A percentile compares a stretch with the other conserved stretches of the same genome.
Evolutionary conservation across 2,329 filamentous ascomycete species (phyloP).

Genomic region (Alternaria gansuensis): DNA sequence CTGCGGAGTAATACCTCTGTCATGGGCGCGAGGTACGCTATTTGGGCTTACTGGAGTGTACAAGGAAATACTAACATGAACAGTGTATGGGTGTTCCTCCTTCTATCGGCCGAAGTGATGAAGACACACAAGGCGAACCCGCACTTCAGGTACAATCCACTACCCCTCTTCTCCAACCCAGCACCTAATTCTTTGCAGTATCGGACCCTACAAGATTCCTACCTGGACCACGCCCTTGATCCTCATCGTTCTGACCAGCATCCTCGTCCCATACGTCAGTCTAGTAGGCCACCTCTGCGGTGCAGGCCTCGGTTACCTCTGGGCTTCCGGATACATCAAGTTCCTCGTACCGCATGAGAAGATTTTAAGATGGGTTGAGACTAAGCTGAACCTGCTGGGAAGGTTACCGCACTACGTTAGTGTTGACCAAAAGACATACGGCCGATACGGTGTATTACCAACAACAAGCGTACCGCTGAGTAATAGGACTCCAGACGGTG

Average conservation of each 20-base stretch:
- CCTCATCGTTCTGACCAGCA: constrained; percentile 75
- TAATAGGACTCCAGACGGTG: constrained; percentile 42
- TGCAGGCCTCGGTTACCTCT: constrained; percentile 83
- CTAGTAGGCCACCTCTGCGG: constrained; percentile 88
- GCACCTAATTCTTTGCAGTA: constrained; percentile 47
- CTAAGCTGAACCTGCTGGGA: constrained; percentile 83
- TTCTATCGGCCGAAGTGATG: constrained; percentile 85
- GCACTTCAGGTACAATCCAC: constrained; percentile 65
- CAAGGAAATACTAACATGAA: constrained; percentile 6
- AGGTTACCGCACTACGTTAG: constrained; percentile 91
- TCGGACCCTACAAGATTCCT: constrained; percentile 75
- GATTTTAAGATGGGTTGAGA: constrained; percentile 86
- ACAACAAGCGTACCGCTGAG: constrained; percentile 36
- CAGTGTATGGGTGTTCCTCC: constrained; percentile 91
- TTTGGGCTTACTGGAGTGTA: rapidly evolving
- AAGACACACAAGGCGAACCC: constrained; percentile 86
- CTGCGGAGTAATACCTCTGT: constrained; percentile 76
- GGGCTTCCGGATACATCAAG: constrained; percentile 87
- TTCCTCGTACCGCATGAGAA: constrained; percentile 90
- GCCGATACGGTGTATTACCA: constrained; percentile 88
- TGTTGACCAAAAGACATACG: constrained; percentile 94
- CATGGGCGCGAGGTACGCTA: constrained; percentile 78
- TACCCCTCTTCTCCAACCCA: constrained; percentile 46
- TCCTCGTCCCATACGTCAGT: constrained; percentile 81
- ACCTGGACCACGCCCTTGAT: constrained; percentile 92